phyloP scores from a whole-genome alignment of 768 basidiomycete species.

The Kockovaella imperatae region DNA sequence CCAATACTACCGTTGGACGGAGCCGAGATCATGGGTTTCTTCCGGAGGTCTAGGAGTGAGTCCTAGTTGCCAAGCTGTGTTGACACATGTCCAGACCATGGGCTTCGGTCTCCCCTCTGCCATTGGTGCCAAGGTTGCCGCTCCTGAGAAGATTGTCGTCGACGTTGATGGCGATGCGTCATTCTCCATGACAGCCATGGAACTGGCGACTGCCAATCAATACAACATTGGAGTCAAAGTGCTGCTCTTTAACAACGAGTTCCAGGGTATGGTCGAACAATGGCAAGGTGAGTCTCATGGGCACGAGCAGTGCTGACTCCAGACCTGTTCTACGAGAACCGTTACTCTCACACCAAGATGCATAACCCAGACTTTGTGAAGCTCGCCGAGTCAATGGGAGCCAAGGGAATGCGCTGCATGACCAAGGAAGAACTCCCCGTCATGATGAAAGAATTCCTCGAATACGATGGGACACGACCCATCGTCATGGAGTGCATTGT shows the following conservation, averaged over 20 bases:
- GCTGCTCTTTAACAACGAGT: conserved; percentile 86
- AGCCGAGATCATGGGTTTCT: conserved; percentile 80
- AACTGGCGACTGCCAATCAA: conserved; percentile 86
- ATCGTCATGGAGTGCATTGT: conserved; percentile 86
- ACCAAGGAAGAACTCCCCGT: conserved; percentile 67
- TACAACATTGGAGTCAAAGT: conserved; percentile 92
- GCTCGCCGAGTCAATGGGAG: conserved; percentile 82
- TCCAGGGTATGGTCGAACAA: conserved; percentile 98
- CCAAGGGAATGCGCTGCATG: conserved; percentile 76
- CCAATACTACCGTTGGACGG: conserved; percentile 83
- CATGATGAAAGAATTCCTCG: conserved; percentile 98
- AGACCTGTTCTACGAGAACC: conserved; percentile 91
- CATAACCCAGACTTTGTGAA: conserved; percentile 88
- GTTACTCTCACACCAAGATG: conserved; percentile 97
- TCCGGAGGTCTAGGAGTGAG: conserved; percentile 89
- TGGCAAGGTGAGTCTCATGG: conserved; percentile 71
- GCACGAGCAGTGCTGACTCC: background rate
- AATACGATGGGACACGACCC: conserved; percentile 79
- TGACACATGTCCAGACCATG: conserved; percentile 66
- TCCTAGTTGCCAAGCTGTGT: conserved; percentile 16
- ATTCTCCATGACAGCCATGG: conserved; percentile 99
- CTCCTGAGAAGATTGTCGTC: conserved; percentile 83
- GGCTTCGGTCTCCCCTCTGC: conserved; percentile 92
- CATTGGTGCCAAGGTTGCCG: conserved; percentile 94
- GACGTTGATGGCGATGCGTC: conserved; percentile 98